A percentile compares a stretch with the other conserved stretches of the same genome.
phyloP scores from a whole-genome alignment of 2,329 filamentous ascomycete species.

The Blumeria graminis region DNA sequence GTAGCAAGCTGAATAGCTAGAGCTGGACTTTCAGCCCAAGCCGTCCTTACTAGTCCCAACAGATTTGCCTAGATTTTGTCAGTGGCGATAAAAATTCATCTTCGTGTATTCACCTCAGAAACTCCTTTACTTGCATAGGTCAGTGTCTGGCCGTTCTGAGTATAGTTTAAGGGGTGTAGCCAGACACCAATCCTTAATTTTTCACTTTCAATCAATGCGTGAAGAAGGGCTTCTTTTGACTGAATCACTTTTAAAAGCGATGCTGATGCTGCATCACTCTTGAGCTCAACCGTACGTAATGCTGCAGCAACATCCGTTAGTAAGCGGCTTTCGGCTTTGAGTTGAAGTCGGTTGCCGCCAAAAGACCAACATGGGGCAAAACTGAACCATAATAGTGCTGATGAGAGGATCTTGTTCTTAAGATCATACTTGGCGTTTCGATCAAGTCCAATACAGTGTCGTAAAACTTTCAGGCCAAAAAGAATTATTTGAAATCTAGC shows the following conservation, averaged over 20 bases:
- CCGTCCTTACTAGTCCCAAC: slow-evolving; percentile 44
- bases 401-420: slow-evolving; percentile 73
- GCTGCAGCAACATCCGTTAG: slow-evolving; percentile 49
- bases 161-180: slow-evolving; percentile 56
- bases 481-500: slow-evolving; percentile 75
- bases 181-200: slow-evolving; percentile 66
- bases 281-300: slow-evolving; percentile 37
- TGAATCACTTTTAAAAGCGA: slow-evolving; percentile 36
- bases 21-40: slow-evolving; percentile 67
- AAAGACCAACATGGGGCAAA: slow-evolving; percentile 76
- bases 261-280: slow-evolving; percentile 21
- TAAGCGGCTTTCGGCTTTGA: slow-evolving; percentile 76
- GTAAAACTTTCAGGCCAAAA: slow-evolving; percentile 57
- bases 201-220: slow-evolving; percentile 63
- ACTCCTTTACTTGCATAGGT: slow-evolving; percentile 16
- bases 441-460: slow-evolving; percentile 42
- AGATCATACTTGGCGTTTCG: slow-evolving; percentile 48
- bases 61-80: slow-evolving; percentile 17
- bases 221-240: slow-evolving; percentile 62
- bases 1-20: slow-evolving; percentile 67
- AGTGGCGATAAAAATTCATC: slow-evolving; percentile 2
- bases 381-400: slow-evolving; percentile 72
- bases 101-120: slow-evolving; percentile 16
- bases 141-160: slow-evolving; percentile 21
- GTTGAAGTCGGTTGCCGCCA: slow-evolving; percentile 74